Evolutionary conservation across 2,329 filamentous ascomycete species (phyloP).

Genomic region (Epichloe elymi): DNA sequence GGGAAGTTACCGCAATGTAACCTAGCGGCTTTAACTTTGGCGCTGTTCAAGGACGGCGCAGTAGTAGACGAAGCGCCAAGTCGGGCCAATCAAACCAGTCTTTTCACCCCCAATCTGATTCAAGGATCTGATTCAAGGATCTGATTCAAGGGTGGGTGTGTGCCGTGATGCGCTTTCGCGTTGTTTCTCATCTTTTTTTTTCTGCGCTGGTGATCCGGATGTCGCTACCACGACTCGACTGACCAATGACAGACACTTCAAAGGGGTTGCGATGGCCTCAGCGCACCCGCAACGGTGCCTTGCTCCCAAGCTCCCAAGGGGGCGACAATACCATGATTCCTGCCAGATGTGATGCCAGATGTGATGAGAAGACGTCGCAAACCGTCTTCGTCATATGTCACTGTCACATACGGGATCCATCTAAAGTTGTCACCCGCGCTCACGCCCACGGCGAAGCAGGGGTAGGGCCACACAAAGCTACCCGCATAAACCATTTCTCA

Average conservation of each 20-base stretch:
- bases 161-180: neutral
- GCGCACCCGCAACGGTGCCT: neutral
- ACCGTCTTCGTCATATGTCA: neutral
- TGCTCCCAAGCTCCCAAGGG: neutral
- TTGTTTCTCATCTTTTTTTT: neutral
- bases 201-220: neutral
- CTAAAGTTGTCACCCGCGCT: neutral
- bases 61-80: neutral
- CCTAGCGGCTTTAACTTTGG: conserved; percentile 4
- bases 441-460: neutral
- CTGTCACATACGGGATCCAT: neutral
- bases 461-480: neutral
- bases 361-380: neutral
- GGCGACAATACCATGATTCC: neutral
- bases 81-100: neutral
- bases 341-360: neutral
- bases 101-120: neutral
- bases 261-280: neutral
- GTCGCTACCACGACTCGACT: neutral
- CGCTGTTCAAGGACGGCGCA: neutral
- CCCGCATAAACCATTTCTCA: conserved; percentile 1
- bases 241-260: neutral
- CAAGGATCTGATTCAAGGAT: neutral
- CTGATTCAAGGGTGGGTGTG: neutral
- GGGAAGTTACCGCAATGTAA: conserved; percentile 8